Conservation (phyloP, 345 rosid species). For the Gossypium anomalum region DNA sequence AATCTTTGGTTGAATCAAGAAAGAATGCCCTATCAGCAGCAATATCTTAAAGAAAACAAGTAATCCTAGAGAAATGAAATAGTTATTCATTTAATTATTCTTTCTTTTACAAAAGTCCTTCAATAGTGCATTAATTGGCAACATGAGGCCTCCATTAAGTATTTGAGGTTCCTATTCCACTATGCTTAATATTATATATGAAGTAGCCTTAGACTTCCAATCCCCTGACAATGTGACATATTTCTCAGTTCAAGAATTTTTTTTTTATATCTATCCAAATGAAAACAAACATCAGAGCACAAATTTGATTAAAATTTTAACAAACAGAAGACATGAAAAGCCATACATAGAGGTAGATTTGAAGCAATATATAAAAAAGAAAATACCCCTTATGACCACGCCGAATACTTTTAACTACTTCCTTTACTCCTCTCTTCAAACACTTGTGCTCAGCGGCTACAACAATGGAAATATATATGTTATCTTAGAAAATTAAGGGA, state of each 20-base stretch:
- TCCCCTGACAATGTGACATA: not conserved
- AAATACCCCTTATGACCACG: constrained; percentile 84
- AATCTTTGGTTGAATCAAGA: not conserved
- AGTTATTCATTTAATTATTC: not conserved
- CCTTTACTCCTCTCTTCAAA: constrained; percentile 97
- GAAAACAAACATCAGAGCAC: not conserved
- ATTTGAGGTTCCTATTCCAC: too few relatives aligned
- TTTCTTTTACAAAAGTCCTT: not conserved
- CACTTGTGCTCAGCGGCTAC: constrained; percentile 73
- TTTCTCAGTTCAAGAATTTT: not conserved
- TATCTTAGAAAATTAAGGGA: not conserved
- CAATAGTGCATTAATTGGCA: not conserved
- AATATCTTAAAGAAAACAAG: not conserved
- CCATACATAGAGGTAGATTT: not conserved
- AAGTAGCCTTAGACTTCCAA: not conserved
- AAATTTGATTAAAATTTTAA: not conserved
- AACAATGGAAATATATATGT: not conserved
- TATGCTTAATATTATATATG: too few relatives aligned
- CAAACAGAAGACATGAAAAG: not conserved
- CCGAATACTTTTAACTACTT: constrained; percentile 91
- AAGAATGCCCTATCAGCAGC: not conserved
- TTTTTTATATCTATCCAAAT: not conserved
- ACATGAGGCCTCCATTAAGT: not conserved
- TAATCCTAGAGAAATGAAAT: not conserved
- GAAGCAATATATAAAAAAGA: not conserved